Conservation (phyloP, 2,329 filamentous ascomycete species). For the Sclerotinia spermophila region DNA sequence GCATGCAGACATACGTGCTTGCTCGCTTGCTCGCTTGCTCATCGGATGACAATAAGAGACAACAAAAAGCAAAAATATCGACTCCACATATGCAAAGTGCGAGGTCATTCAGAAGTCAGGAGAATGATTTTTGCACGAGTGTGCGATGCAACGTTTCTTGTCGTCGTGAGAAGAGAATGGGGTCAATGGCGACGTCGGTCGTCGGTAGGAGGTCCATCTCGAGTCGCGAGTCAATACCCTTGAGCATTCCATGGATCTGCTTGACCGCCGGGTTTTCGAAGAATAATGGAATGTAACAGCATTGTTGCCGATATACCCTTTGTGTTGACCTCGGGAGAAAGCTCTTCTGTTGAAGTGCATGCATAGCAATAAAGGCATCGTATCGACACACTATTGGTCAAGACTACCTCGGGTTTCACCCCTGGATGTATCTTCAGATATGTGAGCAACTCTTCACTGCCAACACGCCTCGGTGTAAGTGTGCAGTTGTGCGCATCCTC, state of each 20-base stretch:
- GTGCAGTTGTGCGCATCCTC: not conserved
- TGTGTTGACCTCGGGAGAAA: not conserved
- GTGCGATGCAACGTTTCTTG: not conserved
- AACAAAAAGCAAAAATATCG: not conserved
- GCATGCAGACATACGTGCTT: not conserved
- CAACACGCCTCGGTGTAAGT: not conserved
- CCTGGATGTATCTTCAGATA: not conserved
- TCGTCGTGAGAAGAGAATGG: not conserved
- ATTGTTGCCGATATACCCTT: not conserved
- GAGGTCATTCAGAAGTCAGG: not conserved
- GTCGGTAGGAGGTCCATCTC: not conserved
- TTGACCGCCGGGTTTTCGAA: not conserved
- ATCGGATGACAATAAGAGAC: not conserved
- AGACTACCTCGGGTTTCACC: not conserved
- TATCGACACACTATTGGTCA: not conserved
- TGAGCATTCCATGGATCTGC: not conserved
- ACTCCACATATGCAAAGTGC: conserved; percentile 5
- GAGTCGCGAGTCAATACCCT: not conserved
- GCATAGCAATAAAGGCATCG: not conserved
- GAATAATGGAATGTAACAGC: not conserved
- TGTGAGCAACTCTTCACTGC: not conserved
- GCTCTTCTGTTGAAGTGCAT: not conserved
- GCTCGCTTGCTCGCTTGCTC: not conserved
- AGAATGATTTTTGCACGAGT: not conserved
- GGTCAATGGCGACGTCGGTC: not conserved